Base-by-base conservation (phyloP, 1,139 yeast species). In the Meyerozyma guilliermondii region DNA sequence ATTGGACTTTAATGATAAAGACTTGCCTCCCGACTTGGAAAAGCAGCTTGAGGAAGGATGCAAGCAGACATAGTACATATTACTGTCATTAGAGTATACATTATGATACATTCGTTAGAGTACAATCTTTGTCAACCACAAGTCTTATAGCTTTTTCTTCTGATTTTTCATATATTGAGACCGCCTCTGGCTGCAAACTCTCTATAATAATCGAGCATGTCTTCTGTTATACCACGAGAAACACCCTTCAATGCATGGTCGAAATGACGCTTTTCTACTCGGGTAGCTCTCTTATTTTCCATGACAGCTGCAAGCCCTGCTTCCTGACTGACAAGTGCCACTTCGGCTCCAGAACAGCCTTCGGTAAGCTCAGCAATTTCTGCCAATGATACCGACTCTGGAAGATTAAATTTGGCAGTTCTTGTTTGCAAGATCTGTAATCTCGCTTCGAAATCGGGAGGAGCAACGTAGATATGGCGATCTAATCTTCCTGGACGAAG, bases 311-410 rank as follows among this genome's bases (percentile, higher is more conserved):
- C 78, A 28, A 92, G 67, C 2, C 98, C 98, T 0, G 98, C 96
- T 60, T 92, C 98, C 59, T 91, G 98, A 54, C 97, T 87, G 22
- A 91, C 63, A 34, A 89, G 74, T 0, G 91, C 95, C 28, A 92
- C 89, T 60, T 92, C 98, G 0, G 98, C 97, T 37, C 98, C 98
- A 0, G 97, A 88, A 55, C 95, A 89, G 0, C 98, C 98, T 0
- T 85, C 92, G 0, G 96, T 86, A 13, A 60, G 52, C 2, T 48
- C 55, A 0, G 91, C 87, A n/a, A 87, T 65, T n/a, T 59, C 60
- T 5, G 68, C 65, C n/a, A 83, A 66, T 23, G 71, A 46, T 2
- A 63, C 67, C 2, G 77, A 76, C 33, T 68, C 72, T 2, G 70
- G 52, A 66, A 88, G 75, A 42, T 66, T 61, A 53, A 78, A 78